A percentile compares a stretch with the other conserved stretches of the same genome.
These are phyloP conservation scores for Aspergillus affinis DNA, from an alignment of 495 filamentous ascomycete genomes.

Conservation along the genomic window DNA sequence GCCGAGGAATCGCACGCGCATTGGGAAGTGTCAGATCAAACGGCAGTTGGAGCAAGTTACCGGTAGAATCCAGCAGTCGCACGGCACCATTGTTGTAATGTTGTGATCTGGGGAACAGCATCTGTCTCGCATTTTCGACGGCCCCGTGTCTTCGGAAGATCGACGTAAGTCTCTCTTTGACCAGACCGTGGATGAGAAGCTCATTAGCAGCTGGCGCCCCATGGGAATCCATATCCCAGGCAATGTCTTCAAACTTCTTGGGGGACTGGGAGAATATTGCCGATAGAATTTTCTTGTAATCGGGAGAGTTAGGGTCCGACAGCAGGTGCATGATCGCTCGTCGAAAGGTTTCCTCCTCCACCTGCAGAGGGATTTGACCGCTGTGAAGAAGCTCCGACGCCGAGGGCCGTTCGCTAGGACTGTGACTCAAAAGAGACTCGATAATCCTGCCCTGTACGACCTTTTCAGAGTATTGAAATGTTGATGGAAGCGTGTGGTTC, in stretches of 20 bases:
- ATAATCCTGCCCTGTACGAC: conserved; percentile 73
- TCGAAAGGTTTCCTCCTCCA: conserved; percentile 87
- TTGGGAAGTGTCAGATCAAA: conserved; percentile 90
- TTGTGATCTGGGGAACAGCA: conserved; percentile 76
- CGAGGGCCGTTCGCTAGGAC: conserved; percentile 78
- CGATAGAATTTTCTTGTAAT: conserved; percentile 84
- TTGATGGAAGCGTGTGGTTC: conserved; percentile 64
- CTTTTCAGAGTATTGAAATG: conserved; percentile 76
- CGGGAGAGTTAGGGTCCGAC: conserved; percentile 78
- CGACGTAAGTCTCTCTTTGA: conserved; percentile 70
- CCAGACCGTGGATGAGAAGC: conserved; percentile 68
- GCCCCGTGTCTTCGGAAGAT: conserved; percentile 94
- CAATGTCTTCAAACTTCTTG: conserved; percentile 76
- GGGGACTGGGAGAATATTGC: conserved; percentile 74
- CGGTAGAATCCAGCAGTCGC: conserved; percentile 76
- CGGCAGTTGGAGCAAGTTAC: conserved; percentile 83
- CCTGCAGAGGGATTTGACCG: conserved; percentile 83
- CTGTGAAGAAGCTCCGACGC: conserved; percentile 81
- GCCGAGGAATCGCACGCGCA: conserved; percentile 78
- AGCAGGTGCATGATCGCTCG: conserved; percentile 73
- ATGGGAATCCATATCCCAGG: conserved; percentile 74
- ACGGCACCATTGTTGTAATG: conserved; percentile 74
- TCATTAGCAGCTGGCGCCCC: conserved; percentile 58
- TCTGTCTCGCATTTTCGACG: conserved; percentile 70
- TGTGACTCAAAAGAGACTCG: conserved; percentile 74